These are phyloP conservation scores for Aspergillus conjunctus DNA, from an alignment of 495 filamentous ascomycete species.

Conservation along the genomic window DNA sequence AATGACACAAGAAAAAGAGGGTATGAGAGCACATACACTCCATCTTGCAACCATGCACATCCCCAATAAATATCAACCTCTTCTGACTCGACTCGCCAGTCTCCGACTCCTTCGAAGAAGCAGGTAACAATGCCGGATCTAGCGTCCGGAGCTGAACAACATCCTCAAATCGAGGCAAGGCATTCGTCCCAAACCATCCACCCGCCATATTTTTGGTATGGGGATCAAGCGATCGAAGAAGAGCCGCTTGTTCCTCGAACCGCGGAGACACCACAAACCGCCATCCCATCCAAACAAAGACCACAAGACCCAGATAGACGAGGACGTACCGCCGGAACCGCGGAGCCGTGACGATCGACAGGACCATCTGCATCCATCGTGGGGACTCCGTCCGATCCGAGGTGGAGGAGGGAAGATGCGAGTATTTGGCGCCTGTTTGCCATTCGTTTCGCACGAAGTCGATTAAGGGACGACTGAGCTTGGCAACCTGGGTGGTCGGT, in stretches of 20 bases:
- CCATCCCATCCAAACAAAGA: slow-evolving; percentile 46
- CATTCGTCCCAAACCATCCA: slow-evolving; percentile 53
- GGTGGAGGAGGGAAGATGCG: slow-evolving; percentile 27
- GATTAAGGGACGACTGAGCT: slow-evolving; percentile 43
- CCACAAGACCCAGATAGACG: slow-evolving; percentile 43
- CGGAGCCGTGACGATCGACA: slow-evolving; percentile 44
- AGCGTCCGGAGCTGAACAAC: slow-evolving; percentile 40
- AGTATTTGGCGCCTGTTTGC: slow-evolving; percentile 35
- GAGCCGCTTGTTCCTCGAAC: slow-evolving; percentile 39
- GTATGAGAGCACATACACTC: slow-evolving; percentile 49
- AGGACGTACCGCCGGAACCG: slow-evolving; percentile 51
- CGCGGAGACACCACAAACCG: slow-evolving; percentile 40
- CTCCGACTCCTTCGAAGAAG: slow-evolving; percentile 2
- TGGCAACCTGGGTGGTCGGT: slow-evolving; percentile 20
- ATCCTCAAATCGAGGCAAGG: slow-evolving; percentile 48
- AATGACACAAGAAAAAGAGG: background rate
- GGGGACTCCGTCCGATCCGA: slow-evolving; percentile 25
- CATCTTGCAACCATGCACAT: slow-evolving; percentile 82
- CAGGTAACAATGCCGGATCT: slow-evolving; percentile 29
- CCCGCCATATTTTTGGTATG: slow-evolving; percentile 32
- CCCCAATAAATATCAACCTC: slow-evolving; percentile 76
- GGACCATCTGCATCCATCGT: slow-evolving; percentile 34
- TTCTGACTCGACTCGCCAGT: slow-evolving; percentile 6
- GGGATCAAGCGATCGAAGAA: slow-evolving; percentile 43
- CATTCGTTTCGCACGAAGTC: slow-evolving; percentile 51